Evolutionary conservation across 768 basidiomycete species (phyloP), one percentile per base, ranked within the genome.

Genomic region (Cyclocybe aegerita): DNA sequence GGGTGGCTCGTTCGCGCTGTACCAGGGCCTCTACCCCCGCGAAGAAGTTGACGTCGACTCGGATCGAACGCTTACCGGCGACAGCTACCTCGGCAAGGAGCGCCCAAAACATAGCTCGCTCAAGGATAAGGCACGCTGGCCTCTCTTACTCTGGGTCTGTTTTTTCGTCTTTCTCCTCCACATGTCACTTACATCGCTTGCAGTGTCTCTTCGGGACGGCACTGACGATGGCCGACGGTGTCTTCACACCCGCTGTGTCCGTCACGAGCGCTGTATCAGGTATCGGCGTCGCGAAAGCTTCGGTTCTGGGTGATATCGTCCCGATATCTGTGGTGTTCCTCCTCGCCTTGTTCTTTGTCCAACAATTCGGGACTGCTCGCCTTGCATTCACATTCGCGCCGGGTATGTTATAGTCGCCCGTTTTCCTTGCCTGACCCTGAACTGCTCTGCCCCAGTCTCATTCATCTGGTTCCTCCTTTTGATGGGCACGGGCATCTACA

Each of bases 241-340:
- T 85, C 15, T 75, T 88, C 33, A 86, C 85, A 0, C 83, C 85
- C 4, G 84, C 86, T 4, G 85, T 88, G 5, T 84, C 83, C 0
- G 81, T 88, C 7, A 83, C 82, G 0, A 82, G 80, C 35, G 85
- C 85, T 4, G 83, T 88, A 2, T 79, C 71, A 11, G 86, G 87
- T n/a, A 83, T 88, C 51, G 82, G 75, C 0, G 78, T 86, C 10
- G 83, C 82, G 7, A 78, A 79, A 39, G 71, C 79, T 0, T 69
- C 68, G 2, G 76, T 86, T 7, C 46, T 57, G 1, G 53, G 65
- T 8, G 67, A 80, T 36, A 72, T 86, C 37, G 70, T 75, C n/a
- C 70, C 76, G 9, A 82, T 89, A 9, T 83, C 84, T 7, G 78
- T 84, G 43, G 85, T 65, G 0, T 75, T 88, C 56, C 70, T 88